Evolutionary conservation across 257 asterid species (phyloP), one percentile per base, ranked within the genome.

Genomic region (Nicotiana paniculata): DNA sequence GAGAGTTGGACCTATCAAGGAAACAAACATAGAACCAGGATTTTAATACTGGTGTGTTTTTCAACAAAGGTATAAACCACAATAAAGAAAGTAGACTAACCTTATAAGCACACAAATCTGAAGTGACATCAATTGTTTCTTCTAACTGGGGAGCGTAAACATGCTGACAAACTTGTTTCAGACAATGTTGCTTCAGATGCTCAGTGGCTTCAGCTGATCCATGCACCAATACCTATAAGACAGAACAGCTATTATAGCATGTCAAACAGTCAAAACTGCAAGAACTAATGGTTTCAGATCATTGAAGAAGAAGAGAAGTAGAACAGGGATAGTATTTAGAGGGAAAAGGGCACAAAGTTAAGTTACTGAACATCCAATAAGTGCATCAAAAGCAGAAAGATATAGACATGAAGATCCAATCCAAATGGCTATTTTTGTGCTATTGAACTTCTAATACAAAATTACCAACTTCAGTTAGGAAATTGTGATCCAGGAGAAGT

Each of bases 131-230:
- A 90, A 96, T 90, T 2, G 93, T 90, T 90, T 94, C 99, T 87
- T 92, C 99, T 82, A 94, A 86, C 85, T 92, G 97, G 80, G 99
- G 99, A 88, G 98, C 98, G 88, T 90, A 91, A 77, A 94, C 98
- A 85, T 93, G 90, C 1, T 95, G 95, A 82, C 99, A 94, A 79
- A 96, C 97, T 85, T 87, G 87, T 82, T 93, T 91, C 86, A 90
- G 66, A 90, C 98, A 94, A 82, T 95, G 96, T 81, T 95, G 95
- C 92, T 92, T 95, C 89, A 95, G 88, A 90, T 93, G 98, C 88
- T 94, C 99, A 2, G 99, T 96, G 89, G 99, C 98, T 90, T 96
- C 99, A 18, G 99, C 99, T 79, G 99, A 94, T 85, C 97, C 98
- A 85, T 96, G 98, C 88, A 96, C 99, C 93, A 96, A 89, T 81